Evolutionary conservation across 2,329 filamentous ascomycete genomes (phyloP).

Genomic region (Plenodomus tracheiphilus): DNA sequence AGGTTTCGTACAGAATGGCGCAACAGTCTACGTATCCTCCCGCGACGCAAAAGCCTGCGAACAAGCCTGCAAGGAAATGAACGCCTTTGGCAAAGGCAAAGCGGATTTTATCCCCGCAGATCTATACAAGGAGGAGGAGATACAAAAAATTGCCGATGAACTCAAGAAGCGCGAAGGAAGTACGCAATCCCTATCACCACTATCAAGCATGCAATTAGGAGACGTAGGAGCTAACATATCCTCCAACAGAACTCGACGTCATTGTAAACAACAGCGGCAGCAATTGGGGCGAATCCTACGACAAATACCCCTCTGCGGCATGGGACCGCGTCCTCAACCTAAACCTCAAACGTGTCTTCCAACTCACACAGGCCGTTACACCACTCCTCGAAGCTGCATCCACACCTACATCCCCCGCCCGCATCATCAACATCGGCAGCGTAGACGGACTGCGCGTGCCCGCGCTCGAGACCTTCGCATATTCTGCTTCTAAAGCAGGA

Average conservation of each 20-base stretch:
- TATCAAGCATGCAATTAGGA: no score
- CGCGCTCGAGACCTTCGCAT: slow-evolving; percentile 61
- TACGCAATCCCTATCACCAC: slow-evolving; percentile 19
- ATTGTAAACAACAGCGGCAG: slow-evolving; percentile 69
- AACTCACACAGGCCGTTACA: slow-evolving; percentile 64
- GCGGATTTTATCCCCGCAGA: slow-evolving; percentile 66
- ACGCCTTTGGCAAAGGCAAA: slow-evolving; percentile 57
- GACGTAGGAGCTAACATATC: not conserved
- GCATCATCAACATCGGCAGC: slow-evolving; percentile 67
- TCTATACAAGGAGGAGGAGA: slow-evolving; percentile 64
- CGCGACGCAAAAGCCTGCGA: slow-evolving; percentile 64
- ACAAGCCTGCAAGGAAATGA: slow-evolving; percentile 62
- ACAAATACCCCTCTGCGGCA: slow-evolving; percentile 56
- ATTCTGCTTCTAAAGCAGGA: slow-evolving; percentile 65
- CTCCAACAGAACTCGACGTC: slow-evolving; percentile 56
- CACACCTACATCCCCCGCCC: slow-evolving; percentile 51
- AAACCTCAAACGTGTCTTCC: slow-evolving; percentile 68
- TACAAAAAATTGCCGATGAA: slow-evolving; percentile 61
- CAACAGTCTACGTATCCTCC: slow-evolving; percentile 71
- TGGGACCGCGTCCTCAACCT: slow-evolving; percentile 63
- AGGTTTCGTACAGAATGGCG: slow-evolving; percentile 66
- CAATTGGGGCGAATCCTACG: slow-evolving; percentile 65
- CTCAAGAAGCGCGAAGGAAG: slow-evolving; percentile 56
- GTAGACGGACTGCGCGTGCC: slow-evolving; percentile 67
- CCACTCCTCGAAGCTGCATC: slow-evolving; percentile 62